Conservation (phyloP, 2,329 filamentous ascomycete species). For the Tolypocladium album region DNA sequence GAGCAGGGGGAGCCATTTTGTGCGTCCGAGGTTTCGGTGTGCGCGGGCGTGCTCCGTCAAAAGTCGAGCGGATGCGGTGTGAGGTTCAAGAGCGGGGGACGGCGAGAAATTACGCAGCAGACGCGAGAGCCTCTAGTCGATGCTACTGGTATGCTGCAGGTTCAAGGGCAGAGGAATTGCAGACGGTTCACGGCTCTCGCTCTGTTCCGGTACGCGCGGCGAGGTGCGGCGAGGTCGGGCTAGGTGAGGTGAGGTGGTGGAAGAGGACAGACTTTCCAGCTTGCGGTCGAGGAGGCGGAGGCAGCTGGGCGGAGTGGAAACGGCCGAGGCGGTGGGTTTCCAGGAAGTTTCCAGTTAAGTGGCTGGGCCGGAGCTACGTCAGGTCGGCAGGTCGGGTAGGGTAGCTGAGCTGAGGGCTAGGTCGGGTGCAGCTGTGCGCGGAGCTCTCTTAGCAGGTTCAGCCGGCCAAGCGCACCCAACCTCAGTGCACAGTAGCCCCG, state of each 20-base stretch:
- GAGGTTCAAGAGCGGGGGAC: neutral
- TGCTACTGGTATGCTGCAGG: neutral
- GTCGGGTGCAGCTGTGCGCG: neutral
- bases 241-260: neutral
- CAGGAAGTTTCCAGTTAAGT: neutral
- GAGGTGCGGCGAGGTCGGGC: neutral
- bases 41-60: neutral
- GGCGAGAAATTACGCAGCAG: neutral
- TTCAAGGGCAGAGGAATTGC: neutral
- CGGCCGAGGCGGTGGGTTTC: neutral
- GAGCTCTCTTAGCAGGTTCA: neutral
- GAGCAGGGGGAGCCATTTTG: constrained; percentile 47
- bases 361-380: neutral
- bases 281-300: neutral
- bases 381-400: too few relatives aligned
- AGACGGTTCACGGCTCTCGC: neutral
- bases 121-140: neutral
- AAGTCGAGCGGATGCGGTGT: neutral
- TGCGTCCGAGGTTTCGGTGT: neutral
- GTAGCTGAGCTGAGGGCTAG: neutral
- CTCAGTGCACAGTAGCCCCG: neutral
- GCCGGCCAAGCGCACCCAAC: neutral
- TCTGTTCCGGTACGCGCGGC: neutral
- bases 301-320: neutral
- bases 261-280: neutral